Evolutionary conservation across 805 yeast species (phyloP).

Genomic region (Zygotorulaspora chibaensis): DNA sequence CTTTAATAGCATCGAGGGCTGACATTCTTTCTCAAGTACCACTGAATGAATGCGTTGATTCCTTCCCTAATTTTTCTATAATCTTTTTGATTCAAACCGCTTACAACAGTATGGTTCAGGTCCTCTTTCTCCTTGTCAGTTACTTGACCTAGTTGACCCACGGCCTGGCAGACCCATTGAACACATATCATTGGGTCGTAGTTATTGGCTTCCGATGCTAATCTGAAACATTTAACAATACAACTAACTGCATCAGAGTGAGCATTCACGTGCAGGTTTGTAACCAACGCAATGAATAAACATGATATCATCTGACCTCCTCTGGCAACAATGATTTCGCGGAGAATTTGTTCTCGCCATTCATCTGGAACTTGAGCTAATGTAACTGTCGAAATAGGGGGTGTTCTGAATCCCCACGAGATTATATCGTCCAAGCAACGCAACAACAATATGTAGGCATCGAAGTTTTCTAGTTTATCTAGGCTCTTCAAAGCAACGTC

Average conservation of each 20-base stretch:
- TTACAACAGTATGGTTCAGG: conserved; percentile 51
- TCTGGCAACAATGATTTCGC: conserved; percentile 43
- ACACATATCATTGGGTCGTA: conserved; percentile 38
- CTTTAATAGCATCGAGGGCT: conserved; percentile 38
- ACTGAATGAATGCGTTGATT: conserved; percentile 70
- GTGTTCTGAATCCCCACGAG: conserved; percentile 77
- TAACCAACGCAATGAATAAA: conserved; percentile 62
- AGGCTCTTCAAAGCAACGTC: conserved; percentile 51
- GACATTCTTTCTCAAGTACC: conserved; percentile 79
- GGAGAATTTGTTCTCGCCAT: conserved; percentile 47
- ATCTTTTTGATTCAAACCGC: conserved; percentile 63
- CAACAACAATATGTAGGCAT: conserved; percentile 63
- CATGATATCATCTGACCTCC: conserved; percentile 54
- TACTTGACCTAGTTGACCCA: conserved; percentile 54
- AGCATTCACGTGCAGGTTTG: conserved; percentile 64
- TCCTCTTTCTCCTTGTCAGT: conserved; percentile 64
- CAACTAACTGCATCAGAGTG: conserved; percentile 73
- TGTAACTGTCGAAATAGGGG: conserved; percentile 68
- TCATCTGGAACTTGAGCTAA: conserved; percentile 50
- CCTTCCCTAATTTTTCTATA: conserved; percentile 67
- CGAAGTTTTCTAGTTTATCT: conserved; percentile 59
- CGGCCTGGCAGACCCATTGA: conserved; percentile 57
- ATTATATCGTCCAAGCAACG: conserved; percentile 77
- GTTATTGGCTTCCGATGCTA: conserved; percentile 45
- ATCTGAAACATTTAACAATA: conserved; percentile 55